These are phyloP conservation scores for Pisolithus tinctorius DNA, from an alignment of 768 basidiomycete species.

Conservation along the genomic window DNA sequence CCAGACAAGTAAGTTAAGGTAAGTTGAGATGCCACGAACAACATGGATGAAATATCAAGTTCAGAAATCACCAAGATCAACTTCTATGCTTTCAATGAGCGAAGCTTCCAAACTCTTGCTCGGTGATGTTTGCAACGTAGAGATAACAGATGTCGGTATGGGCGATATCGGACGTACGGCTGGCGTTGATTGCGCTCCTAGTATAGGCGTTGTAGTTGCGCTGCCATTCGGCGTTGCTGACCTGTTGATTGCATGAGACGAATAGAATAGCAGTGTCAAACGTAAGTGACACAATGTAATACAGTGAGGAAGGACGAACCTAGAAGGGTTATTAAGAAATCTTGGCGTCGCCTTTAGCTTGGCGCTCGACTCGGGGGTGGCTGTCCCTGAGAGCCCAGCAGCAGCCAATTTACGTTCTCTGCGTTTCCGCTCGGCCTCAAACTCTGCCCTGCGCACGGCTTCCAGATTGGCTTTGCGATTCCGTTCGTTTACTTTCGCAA, in stretches of 20 bases:
- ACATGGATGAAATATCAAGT: background rate
- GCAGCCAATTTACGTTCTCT: constrained; percentile 55
- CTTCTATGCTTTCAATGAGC: constrained; percentile 60
- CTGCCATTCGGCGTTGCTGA: constrained; percentile 44
- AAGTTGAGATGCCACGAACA: too few species aligned
- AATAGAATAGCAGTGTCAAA: constrained; percentile 16
- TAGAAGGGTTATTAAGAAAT: constrained; percentile 49
- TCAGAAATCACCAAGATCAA: constrained; percentile 76
- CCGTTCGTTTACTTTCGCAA: constrained; percentile 82
- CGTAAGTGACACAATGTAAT: background rate
- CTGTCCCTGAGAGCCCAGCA: constrained; percentile 29
- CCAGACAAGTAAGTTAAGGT: too few species aligned
- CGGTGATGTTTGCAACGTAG: constrained; percentile 20
- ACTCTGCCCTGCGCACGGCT: constrained; percentile 69
- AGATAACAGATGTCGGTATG: constrained; percentile 17
- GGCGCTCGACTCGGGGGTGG: constrained; percentile 57
- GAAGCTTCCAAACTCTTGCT: constrained; percentile 47
- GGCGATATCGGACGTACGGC: constrained; percentile 32
- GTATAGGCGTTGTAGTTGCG: constrained; percentile 35
- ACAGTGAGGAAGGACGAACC: constrained; percentile 37
- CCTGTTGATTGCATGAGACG: constrained; percentile 16
- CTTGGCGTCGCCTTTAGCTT: constrained; percentile 60
- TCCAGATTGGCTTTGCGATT: constrained; percentile 84
- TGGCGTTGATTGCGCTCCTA: constrained; percentile 22
- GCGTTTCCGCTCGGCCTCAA: constrained; percentile 62